Evolutionary conservation across 768 basidiomycete species (phyloP), one percentile per base, ranked within the genome.

Genomic region (Amanita thiersii): DNA sequence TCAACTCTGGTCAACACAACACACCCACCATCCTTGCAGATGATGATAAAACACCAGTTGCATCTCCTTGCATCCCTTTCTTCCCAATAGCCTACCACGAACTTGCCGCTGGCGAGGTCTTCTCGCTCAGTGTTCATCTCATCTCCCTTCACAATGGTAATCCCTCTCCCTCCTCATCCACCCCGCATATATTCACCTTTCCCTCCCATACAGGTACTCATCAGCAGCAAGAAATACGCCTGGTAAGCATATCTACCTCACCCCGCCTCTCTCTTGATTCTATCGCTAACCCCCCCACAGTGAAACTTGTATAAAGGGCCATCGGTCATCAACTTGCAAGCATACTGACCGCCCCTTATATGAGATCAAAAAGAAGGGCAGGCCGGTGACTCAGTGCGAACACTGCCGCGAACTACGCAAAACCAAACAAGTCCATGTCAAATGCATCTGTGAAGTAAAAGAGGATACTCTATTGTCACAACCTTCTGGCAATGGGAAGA

Each of bases 261-360:
- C 10, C 30, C 32, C 36, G 42, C n/a, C 32, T 44, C 42, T 41
- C 43, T 43, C 29, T 43, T 46, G 42, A 42, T 31, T 30, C 30
- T 35, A 33, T 20, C 6, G 15, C 31, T 45, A n/a, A 39, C 39
- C 47, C 24, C 38, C 40, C 20, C n/a, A 17, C 52, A 90, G 89
- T 61, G 86, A 86, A 68, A 85, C 87, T 50, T 94, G 91, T 66
- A 92, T 92, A 62, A 91, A 91, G 64, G 91, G 90, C 12, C 90
- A 94, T 63, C 78, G 91, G 37, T 92, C 90, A 11, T 88, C 87
- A 11, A 74, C 79, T 21, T 94, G 91, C 65, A 81, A 79, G 55
- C 91, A 94, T 58, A 83, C 78, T 40, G 87, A 91, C 58, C 76
- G 91, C 30, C 83, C 89, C 26, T 70, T 94, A 39, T 91, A 81